Evolutionary conservation across 257 asterid species (phyloP), one percentile per base, ranked within the genome.

Genomic region (Craterostigma plantagineum): DNA sequence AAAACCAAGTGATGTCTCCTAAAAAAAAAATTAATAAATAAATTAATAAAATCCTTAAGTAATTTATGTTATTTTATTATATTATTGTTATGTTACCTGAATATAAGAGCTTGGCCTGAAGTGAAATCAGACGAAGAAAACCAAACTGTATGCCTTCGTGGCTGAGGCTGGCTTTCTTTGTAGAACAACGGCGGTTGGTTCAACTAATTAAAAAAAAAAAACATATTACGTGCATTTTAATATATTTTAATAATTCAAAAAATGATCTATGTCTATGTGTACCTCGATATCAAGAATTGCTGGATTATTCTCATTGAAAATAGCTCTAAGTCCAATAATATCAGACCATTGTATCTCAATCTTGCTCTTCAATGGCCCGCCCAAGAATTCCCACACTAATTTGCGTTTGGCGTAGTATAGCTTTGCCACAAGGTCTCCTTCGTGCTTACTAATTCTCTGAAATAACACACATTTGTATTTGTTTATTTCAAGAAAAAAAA

Each of bases 101-200:
- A 66, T n/a, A 34, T 47, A 11, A 64, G 63, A 55, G 93, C 96
- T 58, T 75, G 76, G 4, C 90, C 85, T 14, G 79, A 68, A 0
- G 96, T 84, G 27, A 84, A 84, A 60, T 84, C 96, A 11, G 55
- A 1, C 0, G 79, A 23, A 18, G 55, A 68, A 9, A 66, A 62
- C 96, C 96, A 84, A 2, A 67, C 59, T 0, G 93, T 80, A 17
- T 84, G 96, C 49, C 72, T 84, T 17, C 82, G 53, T 0, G 96
- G 93, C 11, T 74, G 80, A 17, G 96, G 90, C 23, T 63, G 45
- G 4, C 45, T 53, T 60, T 84, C 93, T 18, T 61, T 68, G 42
- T 34, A 68, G 61, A 65, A 80, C 43, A 36, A 14, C 1, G 96
- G 96, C 9, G 81, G 67, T 18, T 68, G 54, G 7, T 43, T 59